Evolutionary conservation across 805 yeast species (phyloP).

Genomic region (Zygoascus tannicola): DNA sequence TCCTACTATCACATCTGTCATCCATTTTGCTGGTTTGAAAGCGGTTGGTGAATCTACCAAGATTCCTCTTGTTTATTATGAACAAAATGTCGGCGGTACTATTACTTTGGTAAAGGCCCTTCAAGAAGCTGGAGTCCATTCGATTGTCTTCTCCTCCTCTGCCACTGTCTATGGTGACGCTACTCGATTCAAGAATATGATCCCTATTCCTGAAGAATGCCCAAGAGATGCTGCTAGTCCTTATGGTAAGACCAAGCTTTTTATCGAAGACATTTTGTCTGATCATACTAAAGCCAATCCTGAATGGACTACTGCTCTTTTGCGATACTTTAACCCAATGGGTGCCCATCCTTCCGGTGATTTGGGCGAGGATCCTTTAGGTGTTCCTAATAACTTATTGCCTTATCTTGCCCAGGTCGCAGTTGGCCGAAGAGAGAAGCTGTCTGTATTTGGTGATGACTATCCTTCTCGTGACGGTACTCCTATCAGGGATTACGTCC

Average conservation of each 20-base stretch:
- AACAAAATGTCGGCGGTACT: constrained; percentile 60
- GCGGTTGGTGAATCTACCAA: constrained; percentile 73
- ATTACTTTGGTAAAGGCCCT: constrained; percentile 47
- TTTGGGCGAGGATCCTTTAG: constrained; percentile 74
- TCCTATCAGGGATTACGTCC: constrained; percentile 73
- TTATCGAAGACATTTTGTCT: constrained; percentile 52
- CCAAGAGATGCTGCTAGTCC: constrained; percentile 71
- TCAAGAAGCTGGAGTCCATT: constrained; percentile 37
- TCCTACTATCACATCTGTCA: constrained; percentile 44
- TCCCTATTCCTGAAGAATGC: constrained; percentile 71
- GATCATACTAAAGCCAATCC: constrained; percentile 41
- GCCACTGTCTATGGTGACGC: constrained; percentile 84
- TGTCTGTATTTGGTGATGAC: constrained; percentile 63
- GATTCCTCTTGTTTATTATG: constrained; percentile 59
- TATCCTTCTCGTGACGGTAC: constrained; percentile 68
- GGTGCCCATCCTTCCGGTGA: constrained; percentile 80
- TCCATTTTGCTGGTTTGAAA: constrained; percentile 76
- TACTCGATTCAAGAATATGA: constrained; percentile 58
- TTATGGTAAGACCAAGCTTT: constrained; percentile 62
- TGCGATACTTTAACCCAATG: constrained; percentile 75
- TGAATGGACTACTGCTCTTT: constrained; percentile 40
- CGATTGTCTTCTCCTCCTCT: constrained; percentile 64
- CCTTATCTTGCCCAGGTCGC: constrained; percentile 77
- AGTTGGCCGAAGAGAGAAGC: constrained; percentile 55
- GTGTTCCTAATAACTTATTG: constrained; percentile 65